These are phyloP conservation scores for Yarrowia hollandica DNA, from an alignment of 805 yeast species.

Conservation along the genomic window DNA sequence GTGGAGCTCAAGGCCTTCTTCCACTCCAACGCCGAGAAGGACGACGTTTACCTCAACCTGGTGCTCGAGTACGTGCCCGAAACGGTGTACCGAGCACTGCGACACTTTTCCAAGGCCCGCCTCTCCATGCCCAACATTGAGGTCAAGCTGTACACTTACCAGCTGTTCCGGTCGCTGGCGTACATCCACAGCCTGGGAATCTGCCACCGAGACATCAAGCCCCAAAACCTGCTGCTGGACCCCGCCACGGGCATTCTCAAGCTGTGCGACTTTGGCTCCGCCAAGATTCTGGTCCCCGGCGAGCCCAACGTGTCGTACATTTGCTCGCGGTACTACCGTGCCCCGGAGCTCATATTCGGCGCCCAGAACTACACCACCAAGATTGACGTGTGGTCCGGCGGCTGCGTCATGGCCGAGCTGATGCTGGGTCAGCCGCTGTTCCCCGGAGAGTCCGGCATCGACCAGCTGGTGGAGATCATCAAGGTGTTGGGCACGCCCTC, in stretches of 20 bases:
- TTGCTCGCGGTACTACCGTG: constrained; percentile 94
- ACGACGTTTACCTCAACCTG: constrained; percentile 81
- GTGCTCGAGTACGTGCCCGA: constrained; percentile 95
- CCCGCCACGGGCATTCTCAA: constrained; percentile 82
- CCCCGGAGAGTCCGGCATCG: constrained; percentile 98
- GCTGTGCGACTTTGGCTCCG: constrained; percentile 95
- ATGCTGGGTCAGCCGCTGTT: constrained; percentile 93
- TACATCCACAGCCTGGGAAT: constrained; percentile 68
- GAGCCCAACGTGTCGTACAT: constrained; percentile 97
- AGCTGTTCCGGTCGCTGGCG: constrained; percentile 71
- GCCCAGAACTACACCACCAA: constrained; percentile 95
- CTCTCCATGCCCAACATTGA: constrained; percentile 85
- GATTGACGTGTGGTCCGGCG: constrained; percentile 90
- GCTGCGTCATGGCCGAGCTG: constrained; percentile 97
- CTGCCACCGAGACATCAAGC: constrained; percentile 93
- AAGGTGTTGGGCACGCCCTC: constrained; percentile 95
- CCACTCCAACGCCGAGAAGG: constrained; percentile 72
- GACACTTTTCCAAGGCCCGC: constrained; percentile 59
- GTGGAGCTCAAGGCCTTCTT: constrained; percentile 86
- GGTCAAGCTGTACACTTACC: constrained; percentile 84
- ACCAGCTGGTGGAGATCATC: constrained; percentile 94
- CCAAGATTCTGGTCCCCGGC: constrained; percentile 81
- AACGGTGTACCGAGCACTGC: constrained; percentile 86
- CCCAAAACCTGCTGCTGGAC: constrained; percentile 84
- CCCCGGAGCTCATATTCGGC: constrained; percentile 96